phyloP scores from a whole-genome alignment of 805 yeast genomes.

The Kuraishia piskuri region DNA sequence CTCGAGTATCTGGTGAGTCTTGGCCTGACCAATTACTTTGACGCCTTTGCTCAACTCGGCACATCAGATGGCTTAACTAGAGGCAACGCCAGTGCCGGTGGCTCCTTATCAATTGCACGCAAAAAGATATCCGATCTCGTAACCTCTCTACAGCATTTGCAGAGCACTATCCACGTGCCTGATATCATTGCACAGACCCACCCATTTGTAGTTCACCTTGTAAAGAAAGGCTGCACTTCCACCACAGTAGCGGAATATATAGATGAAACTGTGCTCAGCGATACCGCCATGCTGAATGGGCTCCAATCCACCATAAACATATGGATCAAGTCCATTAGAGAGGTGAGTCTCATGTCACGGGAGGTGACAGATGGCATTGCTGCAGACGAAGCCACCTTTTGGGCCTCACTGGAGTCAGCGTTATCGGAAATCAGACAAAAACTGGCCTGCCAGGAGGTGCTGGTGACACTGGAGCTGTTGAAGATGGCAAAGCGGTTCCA shows the following conservation, averaged over 20 bases:
- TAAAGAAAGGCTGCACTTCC: neutral
- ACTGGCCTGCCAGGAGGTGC: conserved; percentile 42
- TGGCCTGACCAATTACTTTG: conserved; percentile 67
- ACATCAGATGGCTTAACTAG: neutral
- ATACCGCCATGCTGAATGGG: conserved; percentile 52
- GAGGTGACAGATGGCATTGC: conserved; percentile 48
- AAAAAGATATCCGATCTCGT: conserved; percentile 62
- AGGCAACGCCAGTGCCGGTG: conserved; percentile 5
- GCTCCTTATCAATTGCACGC: conserved; percentile 23
- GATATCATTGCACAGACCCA: conserved; percentile 47
- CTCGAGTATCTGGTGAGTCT: conserved; percentile 50
- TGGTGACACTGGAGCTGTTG: conserved; percentile 49
- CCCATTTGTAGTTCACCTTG: conserved; percentile 26
- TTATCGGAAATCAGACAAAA: conserved; percentile 50
- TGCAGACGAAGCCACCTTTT: conserved; percentile 63
- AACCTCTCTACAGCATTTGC: conserved; percentile 55
- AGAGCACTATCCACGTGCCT: conserved; percentile 62
- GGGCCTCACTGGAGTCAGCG: conserved; percentile 66
- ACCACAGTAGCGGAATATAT: conserved; percentile 7
- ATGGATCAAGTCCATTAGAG: conserved; percentile 64
- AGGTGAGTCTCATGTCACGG: conserved; percentile 43
- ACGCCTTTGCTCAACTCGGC: conserved; percentile 25
- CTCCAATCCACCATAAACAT: conserved; percentile 62
- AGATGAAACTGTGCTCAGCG: conserved; percentile 28
- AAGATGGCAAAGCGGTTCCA: conserved; percentile 71